A percentile compares a stretch with the other conserved stretches of the same genome.
Evolutionary conservation across 2,329 filamentous ascomycete species (phyloP).

Genomic region (Endothia cerciana): DNA sequence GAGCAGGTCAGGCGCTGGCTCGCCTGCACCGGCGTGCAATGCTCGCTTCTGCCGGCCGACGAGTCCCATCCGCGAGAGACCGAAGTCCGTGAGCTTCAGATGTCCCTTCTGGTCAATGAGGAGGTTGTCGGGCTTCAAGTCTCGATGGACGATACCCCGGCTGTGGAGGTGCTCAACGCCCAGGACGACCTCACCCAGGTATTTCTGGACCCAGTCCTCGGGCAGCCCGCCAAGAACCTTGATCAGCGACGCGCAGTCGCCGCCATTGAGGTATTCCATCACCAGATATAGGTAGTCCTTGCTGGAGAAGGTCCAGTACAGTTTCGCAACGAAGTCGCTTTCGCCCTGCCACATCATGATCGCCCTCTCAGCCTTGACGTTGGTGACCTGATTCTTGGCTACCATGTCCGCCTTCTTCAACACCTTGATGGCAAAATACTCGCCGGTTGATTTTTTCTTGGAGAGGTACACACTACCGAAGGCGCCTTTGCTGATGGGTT

Average conservation of each 20-base stretch:
- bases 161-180: constrained; percentile 95
- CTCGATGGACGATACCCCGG: constrained; percentile 92
- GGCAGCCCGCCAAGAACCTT: constrained; percentile 90
- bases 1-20: constrained; percentile 88
- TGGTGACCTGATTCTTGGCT: constrained; percentile 98
- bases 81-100: constrained; percentile 96
- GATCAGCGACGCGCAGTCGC: constrained; percentile 94
- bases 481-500: constrained; percentile 97
- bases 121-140: constrained; percentile 95
- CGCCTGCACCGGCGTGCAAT: constrained; percentile 73
- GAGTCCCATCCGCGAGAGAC: constrained; percentile 93
- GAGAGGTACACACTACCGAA: constrained; percentile 98
- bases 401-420: constrained; percentile 99
- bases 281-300: constrained; percentile 98
- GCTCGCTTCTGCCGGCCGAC: constrained; percentile 96
- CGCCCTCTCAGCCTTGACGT: constrained; percentile 96
- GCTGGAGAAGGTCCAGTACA: constrained; percentile 99
- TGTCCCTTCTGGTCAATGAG: constrained; percentile 97
- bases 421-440: constrained; percentile 98
- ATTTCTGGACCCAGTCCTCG: constrained; percentile 98
- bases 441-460: constrained; percentile 97
- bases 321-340: constrained; percentile 97
- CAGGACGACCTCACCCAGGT: constrained; percentile 93
- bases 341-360: constrained; percentile 99
- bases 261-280: constrained; percentile 98